phyloP scores from a whole-genome alignment of 2,329 filamentous ascomycete genomes.

The Tolypocladium amazonense region DNA sequence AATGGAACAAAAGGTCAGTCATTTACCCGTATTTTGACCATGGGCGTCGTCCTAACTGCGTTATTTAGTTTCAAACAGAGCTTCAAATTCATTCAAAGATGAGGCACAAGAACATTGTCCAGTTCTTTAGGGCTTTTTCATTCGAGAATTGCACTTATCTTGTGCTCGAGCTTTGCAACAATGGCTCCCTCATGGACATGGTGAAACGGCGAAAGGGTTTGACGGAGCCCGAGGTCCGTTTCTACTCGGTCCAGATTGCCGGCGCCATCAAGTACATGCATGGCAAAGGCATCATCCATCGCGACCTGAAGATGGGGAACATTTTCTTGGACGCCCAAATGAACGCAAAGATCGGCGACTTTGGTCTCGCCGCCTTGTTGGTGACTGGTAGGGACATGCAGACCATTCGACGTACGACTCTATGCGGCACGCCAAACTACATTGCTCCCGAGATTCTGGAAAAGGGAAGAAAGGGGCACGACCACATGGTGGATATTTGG shows the following conservation, averaged over 20 bases:
- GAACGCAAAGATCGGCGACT: slow-evolving; percentile 98
- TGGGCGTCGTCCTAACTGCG: not conserved
- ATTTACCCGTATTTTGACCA: not conserved
- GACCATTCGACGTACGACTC: slow-evolving; percentile 74
- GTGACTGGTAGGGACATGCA: slow-evolving; percentile 86
- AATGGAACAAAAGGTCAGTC: slow-evolving; percentile 68
- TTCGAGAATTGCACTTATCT: slow-evolving; percentile 86
- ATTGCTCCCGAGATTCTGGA: slow-evolving; percentile 95
- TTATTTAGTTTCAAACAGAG: slow-evolving; percentile 58
- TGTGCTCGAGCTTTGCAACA: slow-evolving; percentile 86
- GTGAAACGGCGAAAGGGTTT: slow-evolving; percentile 84
- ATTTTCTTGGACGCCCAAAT: slow-evolving; percentile 89
- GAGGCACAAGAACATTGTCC: slow-evolving; percentile 89
- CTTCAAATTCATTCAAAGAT: slow-evolving; percentile 98
- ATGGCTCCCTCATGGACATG: slow-evolving; percentile 96
- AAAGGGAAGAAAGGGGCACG: slow-evolving; percentile 88
- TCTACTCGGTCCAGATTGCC: slow-evolving; percentile 88
- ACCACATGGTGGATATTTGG: slow-evolving; percentile 98
- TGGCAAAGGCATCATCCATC: slow-evolving; percentile 87
- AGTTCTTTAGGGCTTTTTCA: slow-evolving; percentile 89
- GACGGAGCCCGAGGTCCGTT: slow-evolving; percentile 86
- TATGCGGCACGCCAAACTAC: slow-evolving; percentile 97
- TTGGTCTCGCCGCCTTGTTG: slow-evolving; percentile 84
- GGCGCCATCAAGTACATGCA: slow-evolving; percentile 98
- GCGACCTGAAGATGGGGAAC: slow-evolving; percentile 96